phyloP scores from a whole-genome alignment of 2,329 filamentous ascomycete species.

The Dothidotthia symphoricarpi region DNA sequence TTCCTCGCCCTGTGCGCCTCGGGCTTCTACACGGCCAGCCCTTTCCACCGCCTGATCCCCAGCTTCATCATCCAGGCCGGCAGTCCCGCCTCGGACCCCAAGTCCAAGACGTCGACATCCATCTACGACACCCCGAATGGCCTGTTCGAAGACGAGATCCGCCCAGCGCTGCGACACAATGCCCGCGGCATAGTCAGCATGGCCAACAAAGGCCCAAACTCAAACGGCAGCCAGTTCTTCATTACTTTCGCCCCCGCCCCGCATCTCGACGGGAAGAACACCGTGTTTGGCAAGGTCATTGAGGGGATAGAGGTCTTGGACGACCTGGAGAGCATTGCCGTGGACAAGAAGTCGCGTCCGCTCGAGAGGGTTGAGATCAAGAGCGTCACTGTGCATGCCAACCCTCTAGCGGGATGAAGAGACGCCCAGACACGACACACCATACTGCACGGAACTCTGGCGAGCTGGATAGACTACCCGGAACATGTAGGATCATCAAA shows the following conservation, averaged over 20 bases:
- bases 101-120: constrained; percentile 65
- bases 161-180: constrained; percentile 66
- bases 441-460: too few species aligned
- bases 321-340: constrained; percentile 67
- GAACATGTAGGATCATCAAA: constrained; percentile 2
- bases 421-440: background rate
- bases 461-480: too few species aligned
- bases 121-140: constrained; percentile 58
- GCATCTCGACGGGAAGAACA: constrained; percentile 81
- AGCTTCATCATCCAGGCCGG: constrained; percentile 80
- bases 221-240: constrained; percentile 81
- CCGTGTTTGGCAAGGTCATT: constrained; percentile 73
- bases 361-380: constrained; percentile 66
- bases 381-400: constrained; percentile 72
- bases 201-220: constrained; percentile 73
- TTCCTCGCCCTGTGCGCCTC: constrained; percentile 85
- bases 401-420: constrained; percentile 65
- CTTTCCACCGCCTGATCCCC: constrained; percentile 78
- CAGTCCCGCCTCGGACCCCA: constrained; percentile 50
- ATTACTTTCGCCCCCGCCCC: constrained; percentile 73
- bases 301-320: constrained; percentile 62
- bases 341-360: constrained; percentile 77
- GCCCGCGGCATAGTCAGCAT: constrained; percentile 70
- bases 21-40: constrained; percentile 70
- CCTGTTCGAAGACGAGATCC: constrained; percentile 78